A percentile compares a stretch with the other conserved stretches of the same genome.
These are phyloP conservation scores for Anaeromyces robustus DNA, from an alignment of 192 early-diverging fungal genomes.

Conservation along the genomic window DNA sequence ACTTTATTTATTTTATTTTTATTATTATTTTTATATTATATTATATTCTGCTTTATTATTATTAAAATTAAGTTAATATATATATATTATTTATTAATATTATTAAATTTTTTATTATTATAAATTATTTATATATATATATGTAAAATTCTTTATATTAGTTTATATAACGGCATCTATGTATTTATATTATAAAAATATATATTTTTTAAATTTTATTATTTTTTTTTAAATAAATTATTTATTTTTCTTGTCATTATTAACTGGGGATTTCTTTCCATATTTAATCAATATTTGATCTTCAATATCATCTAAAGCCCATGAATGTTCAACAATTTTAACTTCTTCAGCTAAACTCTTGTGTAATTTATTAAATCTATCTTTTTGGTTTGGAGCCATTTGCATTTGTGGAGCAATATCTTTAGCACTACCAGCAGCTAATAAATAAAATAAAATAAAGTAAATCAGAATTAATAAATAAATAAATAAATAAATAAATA, in stretches of 20 bases:
- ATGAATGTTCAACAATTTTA: not conserved
- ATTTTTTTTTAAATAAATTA: too few relatives aligned
- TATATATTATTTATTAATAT: too few relatives aligned
- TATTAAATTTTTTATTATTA: too few relatives aligned
- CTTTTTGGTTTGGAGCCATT: conserved; percentile 21
- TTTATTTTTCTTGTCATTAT: not conserved
- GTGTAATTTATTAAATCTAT: conserved; percentile 53
- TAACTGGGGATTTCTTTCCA: not conserved
- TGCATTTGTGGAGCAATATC: conserved; percentile 37
- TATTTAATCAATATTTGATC: not conserved
- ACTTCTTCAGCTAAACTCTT: not conserved
- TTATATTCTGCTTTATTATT: too few relatives aligned
- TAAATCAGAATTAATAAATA: not conserved
- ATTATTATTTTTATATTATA: not conserved
- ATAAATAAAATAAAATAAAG: too few relatives aligned
- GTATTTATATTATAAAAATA: not conserved
- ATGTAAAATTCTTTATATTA: too few relatives aligned
- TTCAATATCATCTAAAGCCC: not conserved
- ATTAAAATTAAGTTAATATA: too few relatives aligned
- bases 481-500: not conserved
- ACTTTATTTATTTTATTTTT: conserved; percentile 11
- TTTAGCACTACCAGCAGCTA: conserved; percentile 60
- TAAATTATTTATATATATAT: too few relatives aligned
- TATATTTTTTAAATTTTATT: too few relatives aligned
- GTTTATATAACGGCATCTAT: not conserved